phyloP scores from a whole-genome alignment of 805 yeast species.

The Zygosaccharomyces bailii region DNA sequence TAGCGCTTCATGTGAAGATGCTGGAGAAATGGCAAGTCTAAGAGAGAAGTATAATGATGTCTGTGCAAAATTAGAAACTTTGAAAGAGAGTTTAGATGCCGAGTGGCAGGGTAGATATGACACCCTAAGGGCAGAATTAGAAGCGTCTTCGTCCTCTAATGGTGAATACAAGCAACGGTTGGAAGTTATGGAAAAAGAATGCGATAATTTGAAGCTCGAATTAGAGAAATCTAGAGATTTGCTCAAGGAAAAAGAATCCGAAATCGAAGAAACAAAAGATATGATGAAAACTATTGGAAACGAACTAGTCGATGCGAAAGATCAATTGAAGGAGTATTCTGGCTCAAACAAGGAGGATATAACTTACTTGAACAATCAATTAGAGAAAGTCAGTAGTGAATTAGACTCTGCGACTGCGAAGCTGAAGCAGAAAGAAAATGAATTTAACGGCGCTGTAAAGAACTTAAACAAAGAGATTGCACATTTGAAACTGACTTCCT shows the following conservation, averaged over 20 bases:
- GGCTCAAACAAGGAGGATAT: slow-evolving; percentile 31
- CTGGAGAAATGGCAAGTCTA: slow-evolving; percentile 8
- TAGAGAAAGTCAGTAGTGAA: slow-evolving; percentile 9
- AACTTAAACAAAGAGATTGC: slow-evolving; percentile 23
- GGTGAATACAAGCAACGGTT: slow-evolving; percentile 6
- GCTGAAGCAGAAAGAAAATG: slow-evolving; percentile 12
- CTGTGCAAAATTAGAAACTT: slow-evolving; percentile 18
- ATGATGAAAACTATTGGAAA: slow-evolving; percentile 75
- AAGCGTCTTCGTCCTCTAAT: slow-evolving; percentile 8
- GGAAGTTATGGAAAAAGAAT: slow-evolving; percentile 12
- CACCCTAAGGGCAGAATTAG: slow-evolving; percentile 12
- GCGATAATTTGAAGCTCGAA: slow-evolving; percentile 22
- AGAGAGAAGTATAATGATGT: slow-evolving; percentile 13
- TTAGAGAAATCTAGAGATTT: slow-evolving; percentile 26
- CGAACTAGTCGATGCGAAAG: slow-evolving; percentile 70
- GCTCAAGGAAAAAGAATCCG: slow-evolving; percentile 49
- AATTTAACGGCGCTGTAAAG: slow-evolving; percentile 11
- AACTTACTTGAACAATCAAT: slow-evolving; percentile 9
- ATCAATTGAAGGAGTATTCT: slow-evolving; percentile 47
- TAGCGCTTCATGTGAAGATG: background rate
- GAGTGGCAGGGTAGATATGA: slow-evolving; percentile 24
- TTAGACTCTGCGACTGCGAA: slow-evolving; percentile 5
- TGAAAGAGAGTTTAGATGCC: slow-evolving; percentile 14
- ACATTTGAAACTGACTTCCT: slow-evolving; percentile 18
- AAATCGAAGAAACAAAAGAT: slow-evolving; percentile 67